Evolutionary conservation across 2,329 filamentous ascomycete species (phyloP).

Genomic region (Hypoxylon sp.): DNA sequence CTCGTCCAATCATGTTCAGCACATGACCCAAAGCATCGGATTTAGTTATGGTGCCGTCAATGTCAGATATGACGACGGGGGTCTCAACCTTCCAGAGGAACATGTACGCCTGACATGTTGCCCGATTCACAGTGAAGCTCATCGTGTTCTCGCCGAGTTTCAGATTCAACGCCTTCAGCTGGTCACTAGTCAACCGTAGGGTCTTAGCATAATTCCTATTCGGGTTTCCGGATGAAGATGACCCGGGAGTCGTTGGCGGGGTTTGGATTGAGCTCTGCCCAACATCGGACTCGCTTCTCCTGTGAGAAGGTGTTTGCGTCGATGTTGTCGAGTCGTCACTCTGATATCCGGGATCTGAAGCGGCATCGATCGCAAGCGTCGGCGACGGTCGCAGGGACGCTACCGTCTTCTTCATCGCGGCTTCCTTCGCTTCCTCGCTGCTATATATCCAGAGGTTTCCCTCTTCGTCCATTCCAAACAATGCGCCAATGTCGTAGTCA

Average conservation of each 20-base stretch:
- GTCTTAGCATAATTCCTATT: slow-evolving; percentile 97
- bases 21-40: slow-evolving; percentile 95
- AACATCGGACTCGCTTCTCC: slow-evolving; percentile 77
- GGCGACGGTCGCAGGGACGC: slow-evolving; percentile 62
- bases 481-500: slow-evolving; percentile 93
- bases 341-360: slow-evolving; percentile 94
- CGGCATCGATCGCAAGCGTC: slow-evolving; percentile 79
- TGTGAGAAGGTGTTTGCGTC: slow-evolving; percentile 64
- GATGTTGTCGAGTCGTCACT: slow-evolving; percentile 81
- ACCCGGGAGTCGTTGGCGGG: slow-evolving; percentile 78
- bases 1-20: slow-evolving; percentile 94
- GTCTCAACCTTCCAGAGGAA: slow-evolving; percentile 93
- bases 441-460: slow-evolving; percentile 99
- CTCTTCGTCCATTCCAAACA: slow-evolving; percentile 95
- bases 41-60: slow-evolving; percentile 98
- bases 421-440: slow-evolving; percentile 94
- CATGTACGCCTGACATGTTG: slow-evolving; percentile 92
- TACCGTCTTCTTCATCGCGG: slow-evolving; percentile 78
- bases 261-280: slow-evolving; percentile 70
- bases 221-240: slow-evolving; percentile 73
- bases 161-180: slow-evolving; percentile 87
- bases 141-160: slow-evolving; percentile 91
- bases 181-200: slow-evolving; percentile 92
- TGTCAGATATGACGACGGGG: slow-evolving; percentile 97
- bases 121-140: slow-evolving; percentile 96